phyloP scores from a whole-genome alignment of 176 grass and related monocot species.

The Triticum turgidum region DNA sequence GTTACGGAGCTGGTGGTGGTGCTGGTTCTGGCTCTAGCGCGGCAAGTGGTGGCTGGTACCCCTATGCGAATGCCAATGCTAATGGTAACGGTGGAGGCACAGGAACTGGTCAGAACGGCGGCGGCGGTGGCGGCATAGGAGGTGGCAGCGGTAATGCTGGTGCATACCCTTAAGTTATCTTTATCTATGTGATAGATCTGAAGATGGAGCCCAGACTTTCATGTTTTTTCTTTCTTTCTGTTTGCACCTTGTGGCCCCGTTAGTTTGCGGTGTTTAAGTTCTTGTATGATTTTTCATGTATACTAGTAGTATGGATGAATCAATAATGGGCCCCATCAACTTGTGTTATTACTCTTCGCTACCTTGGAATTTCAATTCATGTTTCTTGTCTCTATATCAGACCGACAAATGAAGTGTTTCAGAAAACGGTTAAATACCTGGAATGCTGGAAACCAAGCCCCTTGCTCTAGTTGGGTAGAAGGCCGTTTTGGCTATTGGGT shows the following conservation, averaged over 20 bases:
- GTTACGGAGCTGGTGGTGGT: not conserved
- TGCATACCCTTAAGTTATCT: not conserved
- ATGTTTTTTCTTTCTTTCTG: not conserved
- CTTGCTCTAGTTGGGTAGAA: too few relatives aligned
- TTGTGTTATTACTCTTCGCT: too few relatives aligned
- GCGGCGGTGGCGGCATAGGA: not conserved
- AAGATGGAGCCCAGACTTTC: not conserved
- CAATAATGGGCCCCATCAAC: not conserved
- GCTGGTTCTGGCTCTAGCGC: not conserved
- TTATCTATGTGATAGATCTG: not conserved
- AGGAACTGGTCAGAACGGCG: not conserved
- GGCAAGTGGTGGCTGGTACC: not conserved
- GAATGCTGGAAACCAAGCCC: too few relatives aligned
- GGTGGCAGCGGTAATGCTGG: not conserved
- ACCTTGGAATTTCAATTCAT: too few relatives aligned
- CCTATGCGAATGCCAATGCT: constrained; percentile 10
- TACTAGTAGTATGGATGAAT: not conserved
- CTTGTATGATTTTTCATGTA: not conserved
- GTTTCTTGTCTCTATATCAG: too few relatives aligned
- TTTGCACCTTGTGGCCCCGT: not conserved
- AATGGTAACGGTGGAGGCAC: constrained; percentile 7
- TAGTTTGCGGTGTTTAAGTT: not conserved
- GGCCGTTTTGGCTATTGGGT: too few relatives aligned
- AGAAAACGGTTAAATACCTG: too few relatives aligned
- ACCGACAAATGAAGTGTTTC: too few relatives aligned